Percentiles rank a stretch among this genome's conserved stretches.
These are phyloP conservation scores for Colletotrichum eremochloae DNA, from an alignment of 2,329 filamentous ascomycete genomes.

Conservation along the genomic window DNA sequence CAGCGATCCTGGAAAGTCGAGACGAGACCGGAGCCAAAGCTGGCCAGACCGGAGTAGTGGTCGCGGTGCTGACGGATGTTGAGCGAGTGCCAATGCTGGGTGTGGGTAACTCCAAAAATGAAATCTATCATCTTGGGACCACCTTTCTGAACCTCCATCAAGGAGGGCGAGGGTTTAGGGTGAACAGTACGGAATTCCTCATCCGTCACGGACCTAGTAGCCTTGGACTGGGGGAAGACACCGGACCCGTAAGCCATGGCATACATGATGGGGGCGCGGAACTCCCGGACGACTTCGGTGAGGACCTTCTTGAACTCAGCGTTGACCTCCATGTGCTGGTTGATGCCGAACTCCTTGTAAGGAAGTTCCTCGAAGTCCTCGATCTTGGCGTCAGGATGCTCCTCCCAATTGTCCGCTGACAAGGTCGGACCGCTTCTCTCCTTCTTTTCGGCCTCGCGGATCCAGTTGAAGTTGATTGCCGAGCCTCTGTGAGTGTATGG, in stretches of 20 bases:
- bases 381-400: constrained; percentile 57
- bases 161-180: constrained; percentile 82
- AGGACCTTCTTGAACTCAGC: constrained; percentile 94
- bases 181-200: constrained; percentile 76
- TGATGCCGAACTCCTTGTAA: constrained; percentile 81
- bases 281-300: constrained; percentile 89
- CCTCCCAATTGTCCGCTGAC: constrained; percentile 56
- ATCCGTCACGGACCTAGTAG: constrained; percentile 65
- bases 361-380: constrained; percentile 61
- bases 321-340: constrained; percentile 97
- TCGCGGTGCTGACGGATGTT: constrained; percentile 90
- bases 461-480: constrained; percentile 43
- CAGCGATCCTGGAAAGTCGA: constrained; percentile 87
- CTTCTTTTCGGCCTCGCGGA: constrained; percentile 27
- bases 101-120: constrained; percentile 94
- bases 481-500: constrained; percentile 38
- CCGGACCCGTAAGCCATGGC: constrained; percentile 98
- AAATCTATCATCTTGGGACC: constrained; percentile 98
- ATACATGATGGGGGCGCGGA: constrained; percentile 93
- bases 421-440: constrained; percentile 32
- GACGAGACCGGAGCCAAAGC: constrained; percentile 86
- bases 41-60: constrained; percentile 90
- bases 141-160: constrained; percentile 87
- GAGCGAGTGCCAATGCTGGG: constrained; percentile 96
- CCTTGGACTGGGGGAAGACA: constrained; percentile 84